Conservation (phyloP, 2,329 filamentous ascomycete species). For the Penicillium carneum region DNA sequence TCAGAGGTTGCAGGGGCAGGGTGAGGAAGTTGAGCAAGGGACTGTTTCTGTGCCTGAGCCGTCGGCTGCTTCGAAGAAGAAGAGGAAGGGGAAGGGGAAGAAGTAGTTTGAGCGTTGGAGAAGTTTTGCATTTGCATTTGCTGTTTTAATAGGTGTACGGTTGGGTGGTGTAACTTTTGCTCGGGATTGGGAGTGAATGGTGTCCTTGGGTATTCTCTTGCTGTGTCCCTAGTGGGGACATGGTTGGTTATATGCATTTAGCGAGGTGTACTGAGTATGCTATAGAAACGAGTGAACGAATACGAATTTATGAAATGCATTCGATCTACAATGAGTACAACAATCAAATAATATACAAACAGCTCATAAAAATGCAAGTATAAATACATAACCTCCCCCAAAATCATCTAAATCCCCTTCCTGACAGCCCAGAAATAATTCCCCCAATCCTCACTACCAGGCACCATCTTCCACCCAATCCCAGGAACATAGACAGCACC, state of each 20-base stretch:
- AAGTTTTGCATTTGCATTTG: not conserved
- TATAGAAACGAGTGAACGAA: not conserved
- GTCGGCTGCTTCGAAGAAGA: constrained; percentile 57
- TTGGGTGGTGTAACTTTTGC: not conserved
- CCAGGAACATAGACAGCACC: constrained; percentile 92
- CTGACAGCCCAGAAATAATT: constrained; percentile 96
- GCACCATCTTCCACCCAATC: constrained; percentile 84
- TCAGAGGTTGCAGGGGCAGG: constrained; percentile 75
- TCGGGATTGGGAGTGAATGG: not conserved
- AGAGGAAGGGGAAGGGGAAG: constrained; percentile 44
- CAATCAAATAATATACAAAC: constrained; percentile 1
- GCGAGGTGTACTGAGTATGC: not conserved
- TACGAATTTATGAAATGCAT: not conserved
- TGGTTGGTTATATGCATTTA: constrained; percentile 1
- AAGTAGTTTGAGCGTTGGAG: constrained; percentile 9
- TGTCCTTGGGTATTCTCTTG: not conserved
- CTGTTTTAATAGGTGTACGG: not conserved
- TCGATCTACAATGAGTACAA: not conserved
- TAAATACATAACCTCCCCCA: not conserved
- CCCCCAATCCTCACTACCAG: constrained; percentile 81
- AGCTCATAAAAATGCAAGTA: constrained; percentile 7
- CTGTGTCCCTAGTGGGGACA: not conserved
- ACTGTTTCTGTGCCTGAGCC: constrained; percentile 70
- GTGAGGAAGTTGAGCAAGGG: constrained; percentile 77
- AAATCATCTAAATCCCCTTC: constrained; percentile 52